These are phyloP conservation scores for Dillenia turbinata DNA, from an alignment of 164 flowering plant species.

Conservation along the genomic window DNA sequence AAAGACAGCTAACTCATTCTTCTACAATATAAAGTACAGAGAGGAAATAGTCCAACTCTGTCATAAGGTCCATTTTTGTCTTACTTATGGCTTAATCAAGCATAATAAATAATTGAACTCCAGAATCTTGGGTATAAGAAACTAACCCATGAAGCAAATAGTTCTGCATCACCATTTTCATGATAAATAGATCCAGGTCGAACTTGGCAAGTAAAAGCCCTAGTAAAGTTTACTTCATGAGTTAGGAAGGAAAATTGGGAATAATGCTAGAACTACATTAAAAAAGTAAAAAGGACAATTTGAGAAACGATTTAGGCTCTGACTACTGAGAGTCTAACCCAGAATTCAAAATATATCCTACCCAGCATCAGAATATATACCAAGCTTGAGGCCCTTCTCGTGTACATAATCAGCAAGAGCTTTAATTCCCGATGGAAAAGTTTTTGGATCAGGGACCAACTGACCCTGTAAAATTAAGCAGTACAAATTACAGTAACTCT, in stretches of 20 bases:
- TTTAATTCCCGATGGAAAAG: constrained; percentile 93
- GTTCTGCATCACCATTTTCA: constrained; percentile 69
- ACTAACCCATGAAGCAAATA: constrained; percentile 93
- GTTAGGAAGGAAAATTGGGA: neutral
- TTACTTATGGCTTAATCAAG: too few species aligned
- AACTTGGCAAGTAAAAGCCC: constrained; percentile 86
- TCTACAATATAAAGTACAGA: too few species aligned
- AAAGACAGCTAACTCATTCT: too few species aligned
- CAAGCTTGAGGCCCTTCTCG: constrained; percentile 86
- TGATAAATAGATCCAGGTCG: constrained; percentile 90
- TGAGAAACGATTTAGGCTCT: neutral
- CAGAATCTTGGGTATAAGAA: too few species aligned
- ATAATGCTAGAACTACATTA: neutral
- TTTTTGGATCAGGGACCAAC: constrained; percentile 60
- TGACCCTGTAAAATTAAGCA: constrained; percentile 55
- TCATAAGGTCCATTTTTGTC: too few species aligned
- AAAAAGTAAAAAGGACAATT: neutral
- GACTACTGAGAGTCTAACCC: constrained; percentile 4
- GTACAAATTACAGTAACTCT: too few species aligned
- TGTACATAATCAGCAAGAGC: constrained; percentile 90
- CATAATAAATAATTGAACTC: constrained; percentile 3
- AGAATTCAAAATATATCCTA: constrained; percentile 29
- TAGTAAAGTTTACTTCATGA: constrained; percentile 17
- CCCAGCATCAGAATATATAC: constrained; percentile 99
- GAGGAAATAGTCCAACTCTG: too few species aligned